Base-by-base conservation (phyloP, 192 early-diverging fungal species). In the Geosiphon pyriformis region DNA sequence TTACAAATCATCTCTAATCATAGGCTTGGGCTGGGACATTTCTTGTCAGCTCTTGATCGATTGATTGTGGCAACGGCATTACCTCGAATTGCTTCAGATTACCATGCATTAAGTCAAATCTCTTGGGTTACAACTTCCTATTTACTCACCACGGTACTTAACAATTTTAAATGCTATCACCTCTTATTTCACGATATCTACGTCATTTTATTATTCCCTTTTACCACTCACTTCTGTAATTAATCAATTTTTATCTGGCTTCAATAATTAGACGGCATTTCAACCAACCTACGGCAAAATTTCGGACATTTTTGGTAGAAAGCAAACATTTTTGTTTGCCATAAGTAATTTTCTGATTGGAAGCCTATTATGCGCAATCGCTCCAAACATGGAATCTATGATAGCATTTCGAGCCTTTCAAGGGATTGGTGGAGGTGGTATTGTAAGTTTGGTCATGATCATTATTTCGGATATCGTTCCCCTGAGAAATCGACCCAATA, bases 51-150 rank as follows among this genome's bases (percentile, higher is more conserved):
- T 18, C 70, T 90, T 7, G 92, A 94, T 65, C 87, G 87, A 60
- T 94, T 90, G 0, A 91, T 98, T 54, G 82, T 98, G 31, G 80
- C 88, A 3, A 92, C 92, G 0, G 82, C 89, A 1, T 78, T 92
- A 37, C 77, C 83, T 15, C 74, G 68, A 0, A 94, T 98, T 61
- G 83, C 85, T 17, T 68, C 76, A 27, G 86, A 93, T 30, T 89
- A 96, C 47, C 64, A 78, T 4, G 76, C 82, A 10, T 75, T 88
- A 26, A 80, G 79, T 37, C 72, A 79, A 52, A 84, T 91, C 51
- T 74, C 88, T 12, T 97, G 95, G 95, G 83, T 98, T 42, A 87
- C 87, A 12, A 87, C 82, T 18, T 75, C 82, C 26, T 94, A 91
- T 58, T 78, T 93, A 7, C 74, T 91, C 34, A 78, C 82, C 22